Conservation (phyloP, 1,284 basidiomycete species). For the Rhodotorula mucilaginosa region DNA sequence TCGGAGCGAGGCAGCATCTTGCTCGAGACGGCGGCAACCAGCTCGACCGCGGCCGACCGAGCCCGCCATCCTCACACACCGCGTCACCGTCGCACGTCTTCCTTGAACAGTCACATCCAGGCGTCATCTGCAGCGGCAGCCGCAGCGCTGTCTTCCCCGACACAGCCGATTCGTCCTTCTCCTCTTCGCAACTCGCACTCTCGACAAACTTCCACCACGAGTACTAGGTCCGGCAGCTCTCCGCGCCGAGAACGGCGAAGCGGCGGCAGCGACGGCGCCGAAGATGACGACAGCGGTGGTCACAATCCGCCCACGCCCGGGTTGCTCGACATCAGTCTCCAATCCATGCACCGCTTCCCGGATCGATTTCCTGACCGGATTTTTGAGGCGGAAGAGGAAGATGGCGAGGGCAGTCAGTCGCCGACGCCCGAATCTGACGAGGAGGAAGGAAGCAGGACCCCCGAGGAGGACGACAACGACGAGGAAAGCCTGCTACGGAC, state of each 20-base stretch:
- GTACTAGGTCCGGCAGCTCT: background rate
- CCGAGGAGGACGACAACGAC: background rate
- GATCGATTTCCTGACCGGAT: conserved; percentile 11
- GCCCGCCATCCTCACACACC: background rate
- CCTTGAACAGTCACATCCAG: background rate
- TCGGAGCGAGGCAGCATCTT: conserved; percentile 90
- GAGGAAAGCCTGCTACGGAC: background rate
- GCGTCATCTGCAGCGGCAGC: background rate
- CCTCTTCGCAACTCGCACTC: conserved; percentile 35
- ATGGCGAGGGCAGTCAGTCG: background rate
- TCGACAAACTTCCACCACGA: conserved; percentile 1
- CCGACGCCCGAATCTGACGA: background rate
- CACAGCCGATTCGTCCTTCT: conserved; percentile 37
- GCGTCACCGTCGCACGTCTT: background rate
- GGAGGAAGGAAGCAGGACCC: background rate
- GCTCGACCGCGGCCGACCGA: background rate
- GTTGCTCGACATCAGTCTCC: conserved; percentile 56
- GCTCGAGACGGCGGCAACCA: conserved; percentile 57
- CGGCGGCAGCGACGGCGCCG: conserved; percentile 6
- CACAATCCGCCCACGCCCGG: conserved; percentile 59
- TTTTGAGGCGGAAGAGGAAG: conserved; percentile 20
- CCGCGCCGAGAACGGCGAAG: conserved; percentile 5
- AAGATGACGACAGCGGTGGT: conserved; percentile 36
- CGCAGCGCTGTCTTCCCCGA: conserved; percentile 10
- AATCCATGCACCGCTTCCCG: conserved; percentile 45